Base-by-base conservation (phyloP, 1,284 basidiomycete species). In the Cryptococcus depauperatus region DNA sequence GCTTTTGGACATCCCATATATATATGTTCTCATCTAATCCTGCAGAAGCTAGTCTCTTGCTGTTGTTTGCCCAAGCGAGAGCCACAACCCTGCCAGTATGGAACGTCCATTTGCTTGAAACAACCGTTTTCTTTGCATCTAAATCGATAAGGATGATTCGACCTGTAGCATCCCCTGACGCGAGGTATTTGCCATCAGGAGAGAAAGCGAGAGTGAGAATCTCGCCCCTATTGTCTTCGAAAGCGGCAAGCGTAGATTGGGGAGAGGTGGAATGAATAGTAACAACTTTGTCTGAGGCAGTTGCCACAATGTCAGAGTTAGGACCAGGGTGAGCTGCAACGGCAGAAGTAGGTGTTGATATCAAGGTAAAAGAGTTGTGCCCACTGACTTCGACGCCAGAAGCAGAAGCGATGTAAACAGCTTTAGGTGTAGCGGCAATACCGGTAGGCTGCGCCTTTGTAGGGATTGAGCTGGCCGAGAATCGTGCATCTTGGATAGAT, bases 21-120 rank as follows among this genome's bases (percentile, higher is more conserved):
- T 90, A 95, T 7, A 95, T 80, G 59, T 89, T 81, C 23, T 91
- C 93, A 66, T 98, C 93, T 29, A 93, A 76, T 8, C 88, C 88
- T 13, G 83, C 89, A 7, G 88, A 90, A 3, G 83, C 89, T 49
- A 86, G 80, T 57, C 90, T 79, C 57, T 75, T 75, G 3, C 81
- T 81, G 58, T 86, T 81, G 1, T 78, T 65, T 3, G 84, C 83
- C 80, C 85, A 97, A 1, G 79, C 73, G 13, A 97, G 76, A 14
- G 84, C 79, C 56, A 84, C 79, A 48, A 97, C 79, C 18, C 88
- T 81, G 1, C 80, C 87, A 3, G 82, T 78, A 71, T 98, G 93
- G 75, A 84, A 84, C 4, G 86, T 81, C 93, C 93, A 97, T 44
- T 81, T 80, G 4, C 78, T 75, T 7, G 79, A 74, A 26, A 84